Percentiles rank a stretch among this genome's conserved stretches.
phyloP scores from a whole-genome alignment of 2,329 filamentous ascomycete species.

The Cladosporium austrohemisphaericum region DNA sequence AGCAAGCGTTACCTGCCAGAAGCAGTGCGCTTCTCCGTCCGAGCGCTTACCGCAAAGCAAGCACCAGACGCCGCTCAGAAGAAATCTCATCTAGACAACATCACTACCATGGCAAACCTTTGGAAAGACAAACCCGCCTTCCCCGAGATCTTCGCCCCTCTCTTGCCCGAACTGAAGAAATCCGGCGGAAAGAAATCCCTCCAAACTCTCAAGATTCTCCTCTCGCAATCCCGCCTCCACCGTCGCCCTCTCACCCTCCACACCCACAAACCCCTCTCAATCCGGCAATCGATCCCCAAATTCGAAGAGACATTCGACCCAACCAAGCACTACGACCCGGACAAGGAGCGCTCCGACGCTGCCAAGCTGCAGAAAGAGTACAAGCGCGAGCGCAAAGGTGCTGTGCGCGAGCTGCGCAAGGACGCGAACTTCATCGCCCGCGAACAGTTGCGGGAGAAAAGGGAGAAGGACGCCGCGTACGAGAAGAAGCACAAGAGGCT shows the following conservation, averaged over 20 bases:
- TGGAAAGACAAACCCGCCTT: slow-evolving; percentile 75
- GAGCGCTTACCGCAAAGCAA: slow-evolving; percentile 55
- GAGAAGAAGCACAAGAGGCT: slow-evolving; percentile 93
- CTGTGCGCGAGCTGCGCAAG: slow-evolving; percentile 88
- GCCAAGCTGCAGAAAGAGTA: slow-evolving; percentile 83
- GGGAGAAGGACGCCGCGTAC: slow-evolving; percentile 86
- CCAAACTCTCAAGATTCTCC: slow-evolving; percentile 58
- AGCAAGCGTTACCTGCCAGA: slow-evolving; percentile 89
- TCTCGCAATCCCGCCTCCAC: slow-evolving; percentile 59
- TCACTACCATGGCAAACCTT: slow-evolving; percentile 64
- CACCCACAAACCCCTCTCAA: slow-evolving; percentile 80
- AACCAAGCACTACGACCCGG: slow-evolving; percentile 93
- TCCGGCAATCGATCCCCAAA: slow-evolving; percentile 84
- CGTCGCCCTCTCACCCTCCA: slow-evolving; percentile 83
- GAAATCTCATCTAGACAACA: slow-evolving; percentile 59
- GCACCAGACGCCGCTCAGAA: slow-evolving; percentile 34
- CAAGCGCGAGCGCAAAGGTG: slow-evolving; percentile 93
- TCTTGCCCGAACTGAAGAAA: slow-evolving; percentile 31
- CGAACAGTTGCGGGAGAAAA: slow-evolving; percentile 88
- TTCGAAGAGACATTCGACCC: slow-evolving; percentile 96
- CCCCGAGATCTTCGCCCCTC: slow-evolving; percentile 70
- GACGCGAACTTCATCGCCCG: slow-evolving; percentile 90
- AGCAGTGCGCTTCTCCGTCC: slow-evolving; percentile 73
- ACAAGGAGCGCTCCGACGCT: slow-evolving; percentile 81
- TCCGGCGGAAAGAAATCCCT: slow-evolving; percentile 46